phyloP scores from a whole-genome alignment of 2,329 filamentous ascomycete species.

The Ceratocystis smalleyi region DNA sequence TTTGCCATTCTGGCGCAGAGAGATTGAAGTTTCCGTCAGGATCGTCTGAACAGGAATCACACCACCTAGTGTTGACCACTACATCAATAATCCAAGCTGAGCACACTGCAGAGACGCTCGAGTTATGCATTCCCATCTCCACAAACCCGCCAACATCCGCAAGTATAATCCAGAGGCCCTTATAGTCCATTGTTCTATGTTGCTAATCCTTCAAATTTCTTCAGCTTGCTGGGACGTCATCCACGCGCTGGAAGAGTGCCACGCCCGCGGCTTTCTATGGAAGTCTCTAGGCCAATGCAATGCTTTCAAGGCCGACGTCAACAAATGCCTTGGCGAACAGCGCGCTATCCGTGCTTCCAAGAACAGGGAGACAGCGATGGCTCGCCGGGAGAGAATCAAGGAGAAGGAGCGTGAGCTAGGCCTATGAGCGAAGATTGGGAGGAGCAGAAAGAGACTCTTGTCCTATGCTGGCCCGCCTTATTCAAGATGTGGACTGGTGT shows the following conservation, averaged over 20 bases:
- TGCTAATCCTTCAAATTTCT: slow-evolving; percentile 5
- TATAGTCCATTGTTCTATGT: too few species aligned
- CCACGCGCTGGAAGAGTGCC: slow-evolving; percentile 86
- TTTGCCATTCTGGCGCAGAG: neutral
- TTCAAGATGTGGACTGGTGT: neutral
- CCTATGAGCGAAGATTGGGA: slow-evolving; percentile 20
- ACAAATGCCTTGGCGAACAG: slow-evolving; percentile 68
- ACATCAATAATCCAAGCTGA: neutral
- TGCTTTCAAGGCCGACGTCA: slow-evolving; percentile 67
- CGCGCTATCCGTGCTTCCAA: slow-evolving; percentile 59
- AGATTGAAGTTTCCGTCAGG: neutral
- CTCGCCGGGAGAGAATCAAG: slow-evolving; percentile 57
- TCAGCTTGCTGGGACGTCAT: slow-evolving; percentile 90
- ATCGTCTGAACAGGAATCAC: neutral
- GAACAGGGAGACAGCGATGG: slow-evolving; percentile 55
- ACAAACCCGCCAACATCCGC: slow-evolving; percentile 53
- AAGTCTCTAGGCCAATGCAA: slow-evolving; percentile 87
- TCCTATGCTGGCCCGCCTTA: neutral
- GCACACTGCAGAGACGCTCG: neutral
- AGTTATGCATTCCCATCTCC: slow-evolving; percentile 91
- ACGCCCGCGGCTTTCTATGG: slow-evolving; percentile 79
- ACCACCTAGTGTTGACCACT: neutral
- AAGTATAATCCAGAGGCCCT: slow-evolving; percentile 1
- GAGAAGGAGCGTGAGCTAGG: slow-evolving; percentile 46
- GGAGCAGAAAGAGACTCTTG: neutral